A percentile compares a stretch with the other conserved stretches of the same genome.
Conservation (phyloP, 2,329 filamentous ascomycete genomes). For the Ceratocystis harringtonii region DNA sequence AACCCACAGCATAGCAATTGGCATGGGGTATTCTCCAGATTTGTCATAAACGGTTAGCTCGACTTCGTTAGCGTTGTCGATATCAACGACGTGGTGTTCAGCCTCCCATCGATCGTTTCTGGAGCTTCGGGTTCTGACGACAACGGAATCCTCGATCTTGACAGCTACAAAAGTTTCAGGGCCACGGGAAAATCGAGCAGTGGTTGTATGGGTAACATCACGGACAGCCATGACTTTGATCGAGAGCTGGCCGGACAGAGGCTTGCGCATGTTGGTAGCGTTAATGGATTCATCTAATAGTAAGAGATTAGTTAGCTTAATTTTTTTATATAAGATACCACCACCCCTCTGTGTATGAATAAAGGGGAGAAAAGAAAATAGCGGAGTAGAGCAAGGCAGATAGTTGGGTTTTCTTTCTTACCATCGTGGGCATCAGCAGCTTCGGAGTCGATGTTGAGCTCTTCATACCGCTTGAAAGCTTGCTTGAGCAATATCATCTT, state of each 20-base stretch:
- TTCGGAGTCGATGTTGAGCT: slow-evolving; percentile 89
- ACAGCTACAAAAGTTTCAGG: slow-evolving; percentile 92
- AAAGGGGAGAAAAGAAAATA: not conserved
- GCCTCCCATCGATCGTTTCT: slow-evolving; percentile 83
- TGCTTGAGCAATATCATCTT: slow-evolving; percentile 95
- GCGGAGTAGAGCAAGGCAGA: slow-evolving; percentile 7
- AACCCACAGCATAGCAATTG: slow-evolving; percentile 92
- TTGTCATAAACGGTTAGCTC: slow-evolving; percentile 97
- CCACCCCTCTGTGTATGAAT: not conserved
- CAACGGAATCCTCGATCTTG: slow-evolving; percentile 89
- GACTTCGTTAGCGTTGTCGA: slow-evolving; percentile 97
- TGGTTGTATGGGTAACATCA: slow-evolving; percentile 85
- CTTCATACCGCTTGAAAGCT: slow-evolving; percentile 90
- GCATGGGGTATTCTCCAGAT: slow-evolving; percentile 73
- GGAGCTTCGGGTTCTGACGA: slow-evolving; percentile 72
- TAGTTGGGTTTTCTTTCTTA: slow-evolving; percentile 29
- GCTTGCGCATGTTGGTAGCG: slow-evolving; percentile 85
- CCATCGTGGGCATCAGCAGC: slow-evolving; percentile 63
- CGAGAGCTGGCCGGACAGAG: slow-evolving; percentile 78
- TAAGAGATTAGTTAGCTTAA: slow-evolving; percentile 7
- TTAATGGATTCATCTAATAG: slow-evolving; percentile 83
- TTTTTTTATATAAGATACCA: too few relatives aligned
- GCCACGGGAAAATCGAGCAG: slow-evolving; percentile 68
- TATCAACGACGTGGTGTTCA: slow-evolving; percentile 80
- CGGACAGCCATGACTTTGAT: slow-evolving; percentile 79